A percentile compares a stretch with the other conserved stretches of the same genome.
Evolutionary conservation across 306 rosid genomes (phyloP).

Genomic region (Prunus mongolica): DNA sequence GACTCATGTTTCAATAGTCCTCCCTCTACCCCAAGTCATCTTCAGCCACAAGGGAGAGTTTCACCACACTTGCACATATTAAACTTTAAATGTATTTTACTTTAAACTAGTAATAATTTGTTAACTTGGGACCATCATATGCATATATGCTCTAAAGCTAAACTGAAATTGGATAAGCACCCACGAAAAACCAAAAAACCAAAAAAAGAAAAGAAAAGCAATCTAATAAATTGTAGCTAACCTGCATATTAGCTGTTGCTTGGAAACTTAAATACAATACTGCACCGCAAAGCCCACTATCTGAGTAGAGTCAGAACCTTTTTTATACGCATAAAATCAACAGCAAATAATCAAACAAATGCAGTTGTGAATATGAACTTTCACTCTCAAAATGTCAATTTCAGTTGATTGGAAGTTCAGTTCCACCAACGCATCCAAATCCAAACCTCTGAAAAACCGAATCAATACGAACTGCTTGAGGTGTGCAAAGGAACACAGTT

Average conservation of each 20-base stretch:
- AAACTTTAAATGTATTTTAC: no score
- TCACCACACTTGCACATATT: neutral
- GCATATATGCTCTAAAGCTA: neutral
- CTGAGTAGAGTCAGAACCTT: neutral
- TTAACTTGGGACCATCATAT: neutral
- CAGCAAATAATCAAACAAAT: neutral
- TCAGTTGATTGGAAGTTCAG: neutral
- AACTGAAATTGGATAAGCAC: neutral
- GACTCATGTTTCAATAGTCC: neutral
- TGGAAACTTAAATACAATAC: neutral
- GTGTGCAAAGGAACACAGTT: neutral
- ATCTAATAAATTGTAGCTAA: slow-evolving; percentile 16
- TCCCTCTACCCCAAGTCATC: neutral
- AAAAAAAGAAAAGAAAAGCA: neutral
- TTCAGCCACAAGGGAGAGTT: neutral
- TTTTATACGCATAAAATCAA: neutral
- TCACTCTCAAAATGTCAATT: neutral
- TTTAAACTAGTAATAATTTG: neutral
- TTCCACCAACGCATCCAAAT: neutral
- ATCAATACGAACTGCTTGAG: neutral
- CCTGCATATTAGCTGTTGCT: slow-evolving; percentile 56
- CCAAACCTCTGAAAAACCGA: neutral
- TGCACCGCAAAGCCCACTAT: neutral
- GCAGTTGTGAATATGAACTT: neutral
- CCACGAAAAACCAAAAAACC: neutral